Conservation (phyloP, 2,329 filamentous ascomycete genomes). For the Trichoderma pleuroti region DNA sequence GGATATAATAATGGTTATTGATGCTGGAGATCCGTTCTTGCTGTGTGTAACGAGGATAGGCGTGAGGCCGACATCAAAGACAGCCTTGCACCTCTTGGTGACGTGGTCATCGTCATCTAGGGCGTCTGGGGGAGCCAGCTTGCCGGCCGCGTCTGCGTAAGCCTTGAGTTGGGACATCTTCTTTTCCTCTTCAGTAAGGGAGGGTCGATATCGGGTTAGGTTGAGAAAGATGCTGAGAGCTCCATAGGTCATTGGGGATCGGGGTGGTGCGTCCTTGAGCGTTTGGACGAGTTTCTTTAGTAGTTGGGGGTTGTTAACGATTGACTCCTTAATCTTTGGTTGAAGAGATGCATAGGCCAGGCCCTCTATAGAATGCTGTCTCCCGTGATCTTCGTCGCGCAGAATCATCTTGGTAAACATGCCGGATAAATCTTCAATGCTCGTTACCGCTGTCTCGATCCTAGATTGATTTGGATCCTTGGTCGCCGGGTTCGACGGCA, state of each 20-base stretch:
- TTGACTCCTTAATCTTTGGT: conserved; percentile 76
- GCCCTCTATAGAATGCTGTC: conserved; percentile 78
- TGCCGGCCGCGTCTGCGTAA: conserved; percentile 82
- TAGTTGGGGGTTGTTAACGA: conserved; percentile 66
- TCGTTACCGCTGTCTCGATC: conserved; percentile 54
- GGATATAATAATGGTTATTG: conserved; percentile 67
- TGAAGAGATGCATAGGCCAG: conserved; percentile 88
- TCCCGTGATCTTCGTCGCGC: conserved; percentile 52
- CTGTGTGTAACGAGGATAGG: conserved; percentile 73
- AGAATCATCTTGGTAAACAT: conserved; percentile 66
- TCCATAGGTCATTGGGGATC: conserved; percentile 76
- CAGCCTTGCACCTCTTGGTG: conserved; percentile 66
- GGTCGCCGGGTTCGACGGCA: conserved; percentile 43
- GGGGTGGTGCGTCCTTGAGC: conserved; percentile 55
- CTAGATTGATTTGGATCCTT: conserved; percentile 41
- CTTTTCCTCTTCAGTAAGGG: conserved; percentile 83
- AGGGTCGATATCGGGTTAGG: conserved; percentile 74
- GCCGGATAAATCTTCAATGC: conserved; percentile 61
- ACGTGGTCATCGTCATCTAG: conserved; percentile 76
- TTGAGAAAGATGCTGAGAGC: conserved; percentile 83
- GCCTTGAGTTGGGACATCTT: conserved; percentile 89
- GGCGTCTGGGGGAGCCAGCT: conserved; percentile 57
- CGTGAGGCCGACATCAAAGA: conserved; percentile 76
- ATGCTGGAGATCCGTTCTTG: conserved; percentile 67
- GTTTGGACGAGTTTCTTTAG: conserved; percentile 66